Conservation (phyloP, 1,139 yeast genomes). For the Scheffersomyces quercinus region DNA sequence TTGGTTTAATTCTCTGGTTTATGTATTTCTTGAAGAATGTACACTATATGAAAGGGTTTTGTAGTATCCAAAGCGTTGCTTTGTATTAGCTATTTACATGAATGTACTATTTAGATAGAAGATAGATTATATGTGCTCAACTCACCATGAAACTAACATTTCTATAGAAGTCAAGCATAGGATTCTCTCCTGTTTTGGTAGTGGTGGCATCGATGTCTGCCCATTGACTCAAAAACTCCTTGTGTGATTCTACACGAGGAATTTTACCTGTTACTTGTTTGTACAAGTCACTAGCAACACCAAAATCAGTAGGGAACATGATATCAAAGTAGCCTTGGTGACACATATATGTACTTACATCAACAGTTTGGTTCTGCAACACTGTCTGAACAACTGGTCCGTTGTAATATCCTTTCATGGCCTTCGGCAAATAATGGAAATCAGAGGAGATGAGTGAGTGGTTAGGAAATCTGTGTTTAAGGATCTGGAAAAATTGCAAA, state of each 20-base stretch:
- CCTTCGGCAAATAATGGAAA: slow-evolving; percentile 63
- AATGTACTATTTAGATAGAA: no score
- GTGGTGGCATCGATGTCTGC: slow-evolving; percentile 68
- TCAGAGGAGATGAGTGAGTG: slow-evolving; percentile 76
- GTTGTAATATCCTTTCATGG: slow-evolving; percentile 62
- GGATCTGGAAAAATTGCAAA: slow-evolving; percentile 62
- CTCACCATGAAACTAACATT: slow-evolving; percentile 76
- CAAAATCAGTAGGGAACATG: slow-evolving; percentile 83
- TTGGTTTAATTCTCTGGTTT: no score
- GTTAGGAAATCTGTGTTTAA: slow-evolving; percentile 68
- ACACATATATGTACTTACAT: slow-evolving; percentile 74
- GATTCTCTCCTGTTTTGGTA: slow-evolving; percentile 79
- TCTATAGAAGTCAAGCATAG: slow-evolving; percentile 77
- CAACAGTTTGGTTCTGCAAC: slow-evolving; percentile 65
- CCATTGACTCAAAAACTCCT: slow-evolving; percentile 69
- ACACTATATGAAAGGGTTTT: no score
- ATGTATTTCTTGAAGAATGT: no score
- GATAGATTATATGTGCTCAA: slow-evolving; percentile 12
- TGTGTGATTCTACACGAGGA: slow-evolving; percentile 57
- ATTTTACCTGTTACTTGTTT: slow-evolving; percentile 63
- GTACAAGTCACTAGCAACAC: slow-evolving; percentile 61
- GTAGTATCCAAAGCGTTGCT: no score
- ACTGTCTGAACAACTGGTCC: slow-evolving; percentile 87
- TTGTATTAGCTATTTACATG: no score
- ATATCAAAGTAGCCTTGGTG: slow-evolving; percentile 85